Evolutionary conservation across 2,329 filamentous ascomycete species (phyloP).

Genomic region (Aspergillus calidoustus): DNA sequence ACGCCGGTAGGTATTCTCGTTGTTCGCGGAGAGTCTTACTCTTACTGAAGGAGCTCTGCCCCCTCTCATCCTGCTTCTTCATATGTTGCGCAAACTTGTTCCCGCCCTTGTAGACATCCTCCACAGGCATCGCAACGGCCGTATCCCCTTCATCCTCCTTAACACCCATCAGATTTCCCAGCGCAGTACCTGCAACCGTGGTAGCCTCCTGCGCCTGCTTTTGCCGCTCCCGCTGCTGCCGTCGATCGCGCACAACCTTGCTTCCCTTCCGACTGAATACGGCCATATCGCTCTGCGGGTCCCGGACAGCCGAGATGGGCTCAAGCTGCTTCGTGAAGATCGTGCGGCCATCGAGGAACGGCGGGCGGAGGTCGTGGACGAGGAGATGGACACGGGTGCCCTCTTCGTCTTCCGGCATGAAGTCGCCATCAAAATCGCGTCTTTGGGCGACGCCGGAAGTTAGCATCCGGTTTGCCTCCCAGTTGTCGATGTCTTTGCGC

Average conservation of each 20-base stretch:
- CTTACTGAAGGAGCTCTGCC: slow-evolving; percentile 87
- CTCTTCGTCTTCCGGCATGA: slow-evolving; percentile 84
- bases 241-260: slow-evolving; percentile 84
- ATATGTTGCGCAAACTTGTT: slow-evolving; percentile 89
- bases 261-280: slow-evolving; percentile 97
- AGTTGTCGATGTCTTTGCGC: slow-evolving; percentile 93
- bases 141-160: slow-evolving; percentile 90
- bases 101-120: slow-evolving; percentile 68
- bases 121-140: slow-evolving; percentile 74
- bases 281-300: slow-evolving; percentile 97
- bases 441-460: slow-evolving; percentile 94
- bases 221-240: slow-evolving; percentile 90
- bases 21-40: slow-evolving; percentile 91
- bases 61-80: slow-evolving; percentile 75
- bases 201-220: slow-evolving; percentile 95
- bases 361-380: slow-evolving; percentile 90
- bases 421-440: slow-evolving; percentile 78
- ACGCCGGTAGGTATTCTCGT: slow-evolving; percentile 89
- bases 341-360: slow-evolving; percentile 91
- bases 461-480: slow-evolving; percentile 98
- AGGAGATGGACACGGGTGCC: slow-evolving; percentile 85
- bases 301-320: slow-evolving; percentile 87
- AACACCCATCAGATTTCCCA: slow-evolving; percentile 94
- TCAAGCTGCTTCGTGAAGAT: slow-evolving; percentile 98
- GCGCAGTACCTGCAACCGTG: slow-evolving; percentile 84